Conservation (phyloP, 148 eudicot species). For the Vaccinium myrtillus region DNA sequence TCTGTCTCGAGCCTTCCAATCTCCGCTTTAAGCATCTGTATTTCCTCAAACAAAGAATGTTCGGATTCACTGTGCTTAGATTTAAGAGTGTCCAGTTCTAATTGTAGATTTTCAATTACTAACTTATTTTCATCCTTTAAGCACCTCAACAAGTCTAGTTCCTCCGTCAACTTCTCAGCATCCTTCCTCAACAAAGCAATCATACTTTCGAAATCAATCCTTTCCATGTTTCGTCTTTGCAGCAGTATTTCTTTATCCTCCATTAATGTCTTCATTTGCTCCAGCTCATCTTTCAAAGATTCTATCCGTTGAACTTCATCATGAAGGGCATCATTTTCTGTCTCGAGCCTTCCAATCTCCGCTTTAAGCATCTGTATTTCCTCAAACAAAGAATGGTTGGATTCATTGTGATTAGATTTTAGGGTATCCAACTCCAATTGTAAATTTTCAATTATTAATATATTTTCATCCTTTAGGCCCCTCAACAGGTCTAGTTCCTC, state of each 20-base stretch:
- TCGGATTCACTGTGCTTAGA: constrained; percentile 43
- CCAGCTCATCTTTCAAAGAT: constrained; percentile 37
- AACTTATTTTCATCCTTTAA: constrained; percentile 51
- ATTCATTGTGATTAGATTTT: constrained; percentile 28
- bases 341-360: constrained; percentile 26
- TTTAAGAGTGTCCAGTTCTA: constrained; percentile 49
- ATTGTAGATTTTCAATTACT: constrained; percentile 36
- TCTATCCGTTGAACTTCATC: constrained; percentile 33
- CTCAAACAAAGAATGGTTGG: neutral
- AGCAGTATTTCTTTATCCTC: constrained; percentile 45
- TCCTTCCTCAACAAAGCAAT: constrained; percentile 36
- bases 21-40: too few species aligned
- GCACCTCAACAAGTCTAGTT: constrained; percentile 38
- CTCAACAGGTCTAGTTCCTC: constrained; percentile 47
- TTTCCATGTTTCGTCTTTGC: constrained; percentile 28
- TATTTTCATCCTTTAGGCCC: constrained; percentile 46
- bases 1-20: constrained; percentile 35
- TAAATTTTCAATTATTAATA: constrained; percentile 34
- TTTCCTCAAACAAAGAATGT: constrained; percentile 25
- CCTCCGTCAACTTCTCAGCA: constrained; percentile 43
- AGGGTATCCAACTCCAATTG: constrained; percentile 50
- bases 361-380: too few species aligned
- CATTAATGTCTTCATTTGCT: constrained; percentile 36
- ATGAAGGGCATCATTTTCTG: constrained; percentile 37
- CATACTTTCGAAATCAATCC: constrained; percentile 32